Evolutionary conservation across 2,329 filamentous ascomycete genomes (phyloP).

Genomic region (Aspergillus vadensis): DNA sequence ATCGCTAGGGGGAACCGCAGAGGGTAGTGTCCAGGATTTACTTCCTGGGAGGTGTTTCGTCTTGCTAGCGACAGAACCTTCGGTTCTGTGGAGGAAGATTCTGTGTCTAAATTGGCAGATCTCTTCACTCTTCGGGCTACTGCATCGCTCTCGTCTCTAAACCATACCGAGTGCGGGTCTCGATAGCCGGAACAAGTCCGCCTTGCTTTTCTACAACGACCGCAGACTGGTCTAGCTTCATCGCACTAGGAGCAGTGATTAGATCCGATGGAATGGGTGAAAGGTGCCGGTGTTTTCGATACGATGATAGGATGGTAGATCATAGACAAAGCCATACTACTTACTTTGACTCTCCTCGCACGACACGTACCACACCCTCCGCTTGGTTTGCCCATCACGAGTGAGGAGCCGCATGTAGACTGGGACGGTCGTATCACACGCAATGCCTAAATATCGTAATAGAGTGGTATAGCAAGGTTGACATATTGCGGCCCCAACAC

Average conservation of each 20-base stretch:
- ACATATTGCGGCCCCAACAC: background rate
- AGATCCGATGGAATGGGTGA: background rate
- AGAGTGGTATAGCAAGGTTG: background rate
- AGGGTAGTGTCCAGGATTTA: background rate
- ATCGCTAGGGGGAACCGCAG: background rate
- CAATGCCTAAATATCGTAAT: background rate
- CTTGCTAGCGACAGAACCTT: background rate
- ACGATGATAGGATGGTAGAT: background rate
- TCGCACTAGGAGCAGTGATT: background rate
- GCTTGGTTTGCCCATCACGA: conserved; percentile 5
- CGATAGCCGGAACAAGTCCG: conserved; percentile 5
- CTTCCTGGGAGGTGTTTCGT: background rate
- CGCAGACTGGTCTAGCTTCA: background rate
- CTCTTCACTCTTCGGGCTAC: background rate
- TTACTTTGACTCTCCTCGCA: background rate
- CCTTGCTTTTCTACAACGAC: background rate
- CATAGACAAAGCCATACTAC: conserved; percentile 3
- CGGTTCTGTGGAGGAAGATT: background rate
- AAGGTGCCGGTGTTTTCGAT: no score
- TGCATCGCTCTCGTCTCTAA: conserved; percentile 2
- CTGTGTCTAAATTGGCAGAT: background rate
- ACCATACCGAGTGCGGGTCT: conserved; percentile 4
- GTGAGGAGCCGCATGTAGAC: background rate
- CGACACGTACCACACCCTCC: conserved; percentile 5
- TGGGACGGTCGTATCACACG: background rate